Evolutionary conservation across 1,139 yeast species (phyloP).

Genomic region (Tardiomyces depauwii): DNA sequence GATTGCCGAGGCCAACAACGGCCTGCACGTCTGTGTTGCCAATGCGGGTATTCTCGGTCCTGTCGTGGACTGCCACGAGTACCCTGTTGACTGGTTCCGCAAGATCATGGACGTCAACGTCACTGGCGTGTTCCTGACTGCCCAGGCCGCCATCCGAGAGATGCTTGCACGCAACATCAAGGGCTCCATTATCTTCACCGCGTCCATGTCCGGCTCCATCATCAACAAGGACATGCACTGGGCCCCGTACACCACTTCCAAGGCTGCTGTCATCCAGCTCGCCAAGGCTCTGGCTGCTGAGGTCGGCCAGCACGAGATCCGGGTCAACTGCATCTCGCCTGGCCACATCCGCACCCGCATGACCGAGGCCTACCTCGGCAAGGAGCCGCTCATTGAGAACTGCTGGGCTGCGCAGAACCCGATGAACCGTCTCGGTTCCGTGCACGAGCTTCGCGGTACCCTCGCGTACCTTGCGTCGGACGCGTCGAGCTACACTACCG

Average conservation of each 20-base stretch:
- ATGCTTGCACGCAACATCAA: conserved; percentile 33
- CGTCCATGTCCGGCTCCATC: conserved; percentile 47
- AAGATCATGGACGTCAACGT: conserved; percentile 37
- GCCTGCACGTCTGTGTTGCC: conserved; percentile 52
- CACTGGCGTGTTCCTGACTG: conserved; percentile 42
- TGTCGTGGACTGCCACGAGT: conserved; percentile 32
- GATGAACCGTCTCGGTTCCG: conserved; percentile 19
- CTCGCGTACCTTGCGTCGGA: conserved; percentile 58
- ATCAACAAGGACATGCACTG: conserved; percentile 45
- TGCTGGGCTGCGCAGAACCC: conserved; percentile 24
- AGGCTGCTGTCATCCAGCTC: conserved; percentile 47
- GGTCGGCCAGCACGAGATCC: conserved; percentile 30
- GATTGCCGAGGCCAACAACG: conserved; percentile 42
- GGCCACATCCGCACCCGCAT: conserved; percentile 36
- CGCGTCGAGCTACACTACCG: conserved; percentile 72
- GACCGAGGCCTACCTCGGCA: conserved; percentile 17
- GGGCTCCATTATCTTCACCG: conserved; percentile 45
- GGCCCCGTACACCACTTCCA: conserved; percentile 47
- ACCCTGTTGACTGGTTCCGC: conserved; percentile 34
- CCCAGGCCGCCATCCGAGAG: conserved; percentile 37
- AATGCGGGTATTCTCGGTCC: conserved; percentile 53
- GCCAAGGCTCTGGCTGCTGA: conserved; percentile 40
- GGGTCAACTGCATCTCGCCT: conserved; percentile 47
- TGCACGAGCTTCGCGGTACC: conserved; percentile 62
- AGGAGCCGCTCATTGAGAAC: conserved; percentile 20